Evolutionary conservation across 345 rosid genomes (phyloP), one percentile per base, ranked within the genome.

Genomic region (Lepidium sativum): DNA sequence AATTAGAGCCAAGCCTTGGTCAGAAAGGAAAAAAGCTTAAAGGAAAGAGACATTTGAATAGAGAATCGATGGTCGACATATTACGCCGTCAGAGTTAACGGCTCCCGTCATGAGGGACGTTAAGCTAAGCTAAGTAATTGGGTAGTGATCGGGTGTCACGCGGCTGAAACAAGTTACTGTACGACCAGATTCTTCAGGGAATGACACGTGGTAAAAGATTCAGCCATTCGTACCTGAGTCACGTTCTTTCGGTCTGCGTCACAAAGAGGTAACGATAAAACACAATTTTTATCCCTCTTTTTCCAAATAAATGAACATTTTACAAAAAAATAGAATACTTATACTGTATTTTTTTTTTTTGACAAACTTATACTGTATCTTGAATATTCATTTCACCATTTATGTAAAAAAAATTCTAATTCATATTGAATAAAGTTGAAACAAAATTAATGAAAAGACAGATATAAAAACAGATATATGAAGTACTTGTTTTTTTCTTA

Each of bases 71-170:
- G 54, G 54, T 33, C 31, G 58, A 62, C 20, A 59, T 66, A 20
- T 65, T 41, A 59, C 68, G 72, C 49, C 72, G 77, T 73, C 56
- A 43, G 68, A 35, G 42, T 59, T 65, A 66, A 66, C 72, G 72
- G 43, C 23, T 49, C 16, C 40, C 62, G 71, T 42, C 63, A 45
- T 35, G 6, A 49, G 31, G 53, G 38, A 50, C 41, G 66, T 57
- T 43, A 69, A 33, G 15, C 38, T 55, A 35, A 15, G 66, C 54
- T 57, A 64, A 63, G 65, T 32, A 63, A 49, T 32, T 49, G 17
- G 60, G 75, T 42, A 2, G n/a, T 57, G 25, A 32, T 71, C 65
- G 55, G 47, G 70, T 71, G 70, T 49, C 52, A 56, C 59, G 75
- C 75, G 65, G 53, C 39, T 31, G 15, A 55, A 7, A 20, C 31